Base-by-base conservation (phyloP, 441 rosid species). In the Aquilaria agallochum region DNA sequence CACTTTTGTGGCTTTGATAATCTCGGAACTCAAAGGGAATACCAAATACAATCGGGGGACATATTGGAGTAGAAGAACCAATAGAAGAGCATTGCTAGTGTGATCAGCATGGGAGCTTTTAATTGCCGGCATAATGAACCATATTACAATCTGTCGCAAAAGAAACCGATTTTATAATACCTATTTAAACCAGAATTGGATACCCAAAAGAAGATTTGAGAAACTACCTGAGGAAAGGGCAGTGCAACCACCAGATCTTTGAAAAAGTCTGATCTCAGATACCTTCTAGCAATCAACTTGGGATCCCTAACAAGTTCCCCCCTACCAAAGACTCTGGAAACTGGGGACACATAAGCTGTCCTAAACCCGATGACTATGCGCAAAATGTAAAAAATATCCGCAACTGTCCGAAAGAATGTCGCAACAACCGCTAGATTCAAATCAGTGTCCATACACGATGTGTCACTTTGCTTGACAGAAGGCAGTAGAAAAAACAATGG, bases 271-370 rank as follows among this genome's bases (percentile, higher is more conserved):
- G 93, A 85, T 80, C 72, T 84, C 60, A 91, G 64, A 64, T 91
- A 91, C 60, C 92, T 74, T 62, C 58, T 70, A 2, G 92, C 86
- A 55, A 94, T 94, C 78, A 70, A 53, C 51, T 74, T 67, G 10
- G 82, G 84, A 79, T 94, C 92, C 77, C 78, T 84, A n/a, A 89
- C 95, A 48, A 91, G 95, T 63, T 91, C 97, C 2, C 97, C 97
- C 58, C 88, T 86, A 56, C 99, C 96, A 68, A 87, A 89, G 42
- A 86, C 87, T 72, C 96, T 82, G 4, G 94, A 89, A 72, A 76
- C 79, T 1, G 87, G 95, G 13, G 94, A 80, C 4, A 91, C 87
- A 61, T 81, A 91, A 71, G 89, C 97, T 14, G 98, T 94, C 62
- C 90, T 70, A 68, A 87, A 87, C 76, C 87, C 87, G 50, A 91